Percentiles rank a stretch among this genome's conserved stretches.
Conservation (phyloP, 345 rosid species). For the Isatis tinctoria region DNA sequence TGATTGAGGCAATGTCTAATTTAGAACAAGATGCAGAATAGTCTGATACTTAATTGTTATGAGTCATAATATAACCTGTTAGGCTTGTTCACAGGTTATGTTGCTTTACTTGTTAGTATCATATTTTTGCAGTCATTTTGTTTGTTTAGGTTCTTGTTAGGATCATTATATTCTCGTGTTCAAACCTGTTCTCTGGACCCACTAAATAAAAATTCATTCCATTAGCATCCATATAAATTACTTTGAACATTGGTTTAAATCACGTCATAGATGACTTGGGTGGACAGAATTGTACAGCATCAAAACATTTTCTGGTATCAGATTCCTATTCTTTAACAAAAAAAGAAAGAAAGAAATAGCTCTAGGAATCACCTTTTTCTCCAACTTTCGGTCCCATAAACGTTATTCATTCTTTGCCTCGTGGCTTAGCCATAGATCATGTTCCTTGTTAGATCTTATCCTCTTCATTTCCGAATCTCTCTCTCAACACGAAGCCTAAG, state of each 20-base stretch:
- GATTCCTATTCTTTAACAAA: neutral
- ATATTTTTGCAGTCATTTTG: too few relatives aligned
- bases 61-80: neutral
- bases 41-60: neutral
- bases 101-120: neutral
- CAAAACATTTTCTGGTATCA: neutral
- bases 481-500: constrained; percentile 1
- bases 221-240: too few relatives aligned
- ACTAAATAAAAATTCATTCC: too few relatives aligned
- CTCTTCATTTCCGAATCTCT: constrained; percentile 4
- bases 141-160: too few relatives aligned
- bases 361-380: neutral
- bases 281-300: neutral
- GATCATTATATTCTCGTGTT: too few relatives aligned
- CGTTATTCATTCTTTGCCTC: neutral
- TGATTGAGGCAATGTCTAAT: constrained; percentile 59
- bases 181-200: too few relatives aligned
- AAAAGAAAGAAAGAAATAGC: neutral
- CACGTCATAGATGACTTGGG: neutral
- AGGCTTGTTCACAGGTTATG: neutral
- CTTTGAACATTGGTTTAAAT: too few relatives aligned
- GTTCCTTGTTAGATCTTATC: constrained; percentile 22
- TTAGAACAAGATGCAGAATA: neutral
- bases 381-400: constrained; percentile 1
- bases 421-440: neutral